Evolutionary conservation across 2,329 filamentous ascomycete species (phyloP), one percentile per base, ranked within the genome.

Genomic region (Scleromitrula shiraiana): DNA sequence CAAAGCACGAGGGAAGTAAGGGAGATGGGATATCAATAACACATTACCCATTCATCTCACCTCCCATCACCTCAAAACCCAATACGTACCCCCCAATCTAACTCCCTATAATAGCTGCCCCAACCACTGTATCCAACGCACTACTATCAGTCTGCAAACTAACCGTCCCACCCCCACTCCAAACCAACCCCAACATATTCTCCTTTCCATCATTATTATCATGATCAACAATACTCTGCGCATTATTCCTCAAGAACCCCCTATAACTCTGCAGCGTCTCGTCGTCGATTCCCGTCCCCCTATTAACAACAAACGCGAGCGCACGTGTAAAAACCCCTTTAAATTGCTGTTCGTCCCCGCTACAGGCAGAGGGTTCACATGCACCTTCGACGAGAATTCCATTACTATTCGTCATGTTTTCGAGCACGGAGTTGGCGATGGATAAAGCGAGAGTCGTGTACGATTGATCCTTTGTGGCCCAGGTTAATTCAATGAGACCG

Each of bases 321-420:
- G 85, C 85, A 17, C 82, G 73, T 14, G 77, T 71, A 53, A 87
- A 85, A 29, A 87, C 70, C 3, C 84, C 84, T 64, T 88, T 88
- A 72, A 88, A 88, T 58, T 85, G 79, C 27, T 76, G 71, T 1
- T 70, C 74, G 50, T 81, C 75, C 15, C 59, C 62, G 9, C 53
- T 41, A 29, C 60, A 63, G 7, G 67, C 69, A 50, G 67, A 60
- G 1, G 72, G 69, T 55, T 81, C 77, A 54, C 77, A 80, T 5
- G 41, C 40, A 9, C 62, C 53, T 50, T 82, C 77, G 50, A 69
- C 70, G 1, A 82, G 64, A 22, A 81, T 67, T 9, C 72, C 70
- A 44, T 71, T 63, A 0, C 62, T 49, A 51, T 73, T 68, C 4
- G 70, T 61, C 5, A 78, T 60, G 20, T 65, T 54, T 9, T 58